These are phyloP conservation scores for Lasiodiplodia gonubiensis DNA, from an alignment of 2,329 filamentous ascomycete genomes.

Conservation along the genomic window DNA sequence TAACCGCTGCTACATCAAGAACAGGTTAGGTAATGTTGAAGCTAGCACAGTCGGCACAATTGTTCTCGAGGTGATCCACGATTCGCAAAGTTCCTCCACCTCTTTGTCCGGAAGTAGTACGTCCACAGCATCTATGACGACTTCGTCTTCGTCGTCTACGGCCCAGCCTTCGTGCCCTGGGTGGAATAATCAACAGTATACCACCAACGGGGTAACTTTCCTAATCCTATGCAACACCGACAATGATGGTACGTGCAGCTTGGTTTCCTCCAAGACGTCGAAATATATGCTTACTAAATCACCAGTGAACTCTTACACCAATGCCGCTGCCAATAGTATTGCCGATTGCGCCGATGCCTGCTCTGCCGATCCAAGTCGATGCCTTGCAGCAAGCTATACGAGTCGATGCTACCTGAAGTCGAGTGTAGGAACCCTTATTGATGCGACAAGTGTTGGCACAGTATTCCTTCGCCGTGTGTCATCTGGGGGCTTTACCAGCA, in stretches of 20 bases:
- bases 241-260: background rate
- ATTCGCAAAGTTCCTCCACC: background rate
- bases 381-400: slow-evolving; percentile 4
- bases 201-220: background rate
- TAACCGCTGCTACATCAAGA: slow-evolving; percentile 1
- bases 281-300: background rate
- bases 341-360: background rate
- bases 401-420: background rate
- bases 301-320: background rate
- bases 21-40: background rate
- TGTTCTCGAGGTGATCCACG: background rate
- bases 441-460: background rate
- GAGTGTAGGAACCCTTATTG: background rate
- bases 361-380: background rate
- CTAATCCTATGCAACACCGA: background rate
- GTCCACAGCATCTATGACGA: background rate
- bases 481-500: background rate
- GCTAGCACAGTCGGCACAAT: background rate
- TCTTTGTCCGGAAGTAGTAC: background rate
- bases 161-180: background rate
- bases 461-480: background rate
- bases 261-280: background rate
- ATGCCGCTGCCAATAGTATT: background rate
- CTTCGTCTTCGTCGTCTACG: background rate
- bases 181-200: background rate